These are phyloP conservation scores for Alternaria sp. DNA, from an alignment of 2,329 filamentous ascomycete genomes.

Conservation along the genomic window DNA sequence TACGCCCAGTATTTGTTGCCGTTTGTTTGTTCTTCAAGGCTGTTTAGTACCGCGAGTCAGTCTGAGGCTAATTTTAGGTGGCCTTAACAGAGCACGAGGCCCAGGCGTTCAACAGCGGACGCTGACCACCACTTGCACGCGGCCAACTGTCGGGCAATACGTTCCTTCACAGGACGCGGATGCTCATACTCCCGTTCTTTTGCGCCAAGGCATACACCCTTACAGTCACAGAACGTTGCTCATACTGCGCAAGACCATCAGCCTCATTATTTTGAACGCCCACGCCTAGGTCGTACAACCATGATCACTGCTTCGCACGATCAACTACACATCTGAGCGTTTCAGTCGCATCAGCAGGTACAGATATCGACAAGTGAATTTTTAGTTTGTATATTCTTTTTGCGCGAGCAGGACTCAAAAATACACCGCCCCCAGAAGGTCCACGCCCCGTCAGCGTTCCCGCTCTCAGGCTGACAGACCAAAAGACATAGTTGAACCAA, in stretches of 20 bases:
- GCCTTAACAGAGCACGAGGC: constrained; percentile 26
- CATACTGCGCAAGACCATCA: constrained; percentile 1
- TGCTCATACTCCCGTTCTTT: constrained; percentile 6
- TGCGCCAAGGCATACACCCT: constrained; percentile 5
- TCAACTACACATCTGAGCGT: background rate
- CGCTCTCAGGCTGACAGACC: constrained; percentile 21
- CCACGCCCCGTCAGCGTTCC: constrained; percentile 24
- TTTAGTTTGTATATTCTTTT: constrained; percentile 1
- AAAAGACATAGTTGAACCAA: constrained; percentile 15
- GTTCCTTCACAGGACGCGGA: constrained; percentile 11
- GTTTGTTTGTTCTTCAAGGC: constrained; percentile 5
- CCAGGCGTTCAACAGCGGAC: constrained; percentile 13
- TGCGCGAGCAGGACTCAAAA: background rate
- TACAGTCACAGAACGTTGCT: background rate
- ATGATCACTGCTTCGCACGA: background rate
- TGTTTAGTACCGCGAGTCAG: constrained; percentile 3
- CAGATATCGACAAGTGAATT: constrained; percentile 3
- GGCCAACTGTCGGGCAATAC: constrained; percentile 1
- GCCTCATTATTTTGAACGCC: background rate
- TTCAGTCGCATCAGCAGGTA: constrained; percentile 9
- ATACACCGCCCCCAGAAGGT: constrained; percentile 19
- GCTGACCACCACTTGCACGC: constrained; percentile 15
- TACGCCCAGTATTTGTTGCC: constrained; percentile 7
- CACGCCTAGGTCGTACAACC: constrained; percentile 1
- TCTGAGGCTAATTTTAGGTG: constrained; percentile 18